Percentiles rank a stretch among this genome's conserved stretches.
These are phyloP conservation scores for Ceriops tagal DNA, from an alignment of 345 rosid genomes.

Conservation along the genomic window DNA sequence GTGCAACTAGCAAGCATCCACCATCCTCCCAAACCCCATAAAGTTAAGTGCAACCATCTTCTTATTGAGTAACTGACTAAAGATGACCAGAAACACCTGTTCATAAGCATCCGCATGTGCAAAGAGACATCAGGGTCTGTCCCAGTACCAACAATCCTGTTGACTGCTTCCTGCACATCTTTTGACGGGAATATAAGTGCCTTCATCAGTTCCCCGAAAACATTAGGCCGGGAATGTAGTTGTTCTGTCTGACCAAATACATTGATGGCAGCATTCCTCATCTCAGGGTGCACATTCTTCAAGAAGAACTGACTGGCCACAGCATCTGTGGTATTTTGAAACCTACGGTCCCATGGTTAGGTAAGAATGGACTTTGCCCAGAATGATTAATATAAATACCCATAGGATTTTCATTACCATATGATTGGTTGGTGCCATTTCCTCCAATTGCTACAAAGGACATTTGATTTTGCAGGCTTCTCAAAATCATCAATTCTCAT, in stretches of 20 bases:
- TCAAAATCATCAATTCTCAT: constrained; percentile 92
- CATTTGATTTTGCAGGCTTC: constrained; percentile 73
- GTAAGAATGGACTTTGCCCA: neutral
- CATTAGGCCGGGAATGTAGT: constrained; percentile 60
- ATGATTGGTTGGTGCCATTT: constrained; percentile 80
- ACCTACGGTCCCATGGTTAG: constrained; percentile 48
- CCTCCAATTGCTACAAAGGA: constrained; percentile 89
- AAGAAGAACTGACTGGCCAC: constrained; percentile 88
- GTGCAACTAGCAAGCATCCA: too few species aligned
- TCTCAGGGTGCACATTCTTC: constrained; percentile 75
- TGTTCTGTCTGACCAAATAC: constrained; percentile 66
- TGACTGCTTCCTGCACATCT: constrained; percentile 73
- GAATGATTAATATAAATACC: constrained; percentile 8
- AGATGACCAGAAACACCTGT: constrained; percentile 45
- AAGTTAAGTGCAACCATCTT: neutral
- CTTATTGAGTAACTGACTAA: neutral
- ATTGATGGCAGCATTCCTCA: constrained; percentile 68
- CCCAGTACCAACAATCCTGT: constrained; percentile 60
- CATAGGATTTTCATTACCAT: constrained; percentile 48
- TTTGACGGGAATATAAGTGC: constrained; percentile 72
- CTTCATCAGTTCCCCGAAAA: constrained; percentile 91
- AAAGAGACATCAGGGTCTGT: constrained; percentile 77
- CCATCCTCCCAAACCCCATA: neutral
- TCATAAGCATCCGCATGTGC: constrained; percentile 92
- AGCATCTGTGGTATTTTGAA: constrained; percentile 93